Evolutionary conservation across 495 filamentous ascomycete species (phyloP), one percentile per base, ranked within the genome.

Genomic region (Talaromyces wortmannii): DNA sequence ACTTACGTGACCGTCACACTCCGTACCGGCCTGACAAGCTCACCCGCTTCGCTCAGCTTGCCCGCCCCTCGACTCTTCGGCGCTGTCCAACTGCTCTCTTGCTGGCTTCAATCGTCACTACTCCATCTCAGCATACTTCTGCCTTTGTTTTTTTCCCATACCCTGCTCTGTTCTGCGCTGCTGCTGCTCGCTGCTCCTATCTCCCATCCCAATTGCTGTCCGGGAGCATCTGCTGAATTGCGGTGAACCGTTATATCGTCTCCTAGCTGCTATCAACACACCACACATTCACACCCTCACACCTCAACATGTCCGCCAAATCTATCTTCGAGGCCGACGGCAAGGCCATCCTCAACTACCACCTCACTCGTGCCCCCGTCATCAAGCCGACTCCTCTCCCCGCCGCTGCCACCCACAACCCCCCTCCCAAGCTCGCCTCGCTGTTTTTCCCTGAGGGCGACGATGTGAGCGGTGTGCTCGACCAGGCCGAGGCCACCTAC

Each of bases 331-430:
- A 99, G 78, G 94, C 95, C 81, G 94, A 99, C 78, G 94, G 94
- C 84, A 99, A 99, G 88, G 94, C 94, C 79, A 97, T 99, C 81
- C 80, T 99, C 81, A 97, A 96, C 87, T 99, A 96, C 82, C 94
- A 99, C 84, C 92, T 99, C 80, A 99, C 94, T 62, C 88, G 94
- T 66, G 91, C 94, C 56, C 87, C 92, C 55, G 87, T 96, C 68
- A 97, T 99, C 83, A 96, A 96, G 85, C 91, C 94, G 50, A 90
- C 91, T 65, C 89, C 95, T 73, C 90, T 99, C 23, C 91, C 94
- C 60, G 67, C 82, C 60, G 79, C 89, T 59, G 68, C 84, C 56
- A 94, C 84, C 70, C 94, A 99, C 84, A 97, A 97, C 78, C 78
- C 94, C 59, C 83, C 95, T 52, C 76, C 94, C 63, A 89, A 85